A percentile compares a stretch with the other conserved stretches of the same genome.
These are phyloP conservation scores for Conticribra guillardii DNA, from an alignment of 108 stramenopile species.

Conservation along the genomic window DNA sequence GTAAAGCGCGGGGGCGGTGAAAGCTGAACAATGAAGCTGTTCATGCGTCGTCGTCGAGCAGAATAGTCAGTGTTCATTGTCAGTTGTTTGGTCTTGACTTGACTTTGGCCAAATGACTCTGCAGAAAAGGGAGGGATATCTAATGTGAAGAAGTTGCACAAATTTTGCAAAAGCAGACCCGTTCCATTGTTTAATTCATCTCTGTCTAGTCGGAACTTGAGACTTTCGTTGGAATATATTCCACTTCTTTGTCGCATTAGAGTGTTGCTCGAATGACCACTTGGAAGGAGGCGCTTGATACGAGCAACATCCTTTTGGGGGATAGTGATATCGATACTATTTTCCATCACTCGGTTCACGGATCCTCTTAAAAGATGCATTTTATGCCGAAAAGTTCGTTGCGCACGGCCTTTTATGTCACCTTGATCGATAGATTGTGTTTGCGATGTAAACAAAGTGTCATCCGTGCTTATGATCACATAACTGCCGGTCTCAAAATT, in stretches of 20 bases:
- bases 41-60: constrained; percentile 36
- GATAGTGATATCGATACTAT: constrained; percentile 50
- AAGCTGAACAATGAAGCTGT: constrained; percentile 42
- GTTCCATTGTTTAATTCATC: constrained; percentile 61
- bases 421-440: constrained; percentile 1
- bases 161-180: constrained; percentile 81
- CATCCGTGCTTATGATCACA: constrained; percentile 80
- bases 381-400: constrained; percentile 53
- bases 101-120: constrained; percentile 39
- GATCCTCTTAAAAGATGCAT: constrained; percentile 74
- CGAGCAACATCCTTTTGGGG: constrained; percentile 54
- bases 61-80: constrained; percentile 37
- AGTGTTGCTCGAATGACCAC: constrained; percentile 4
- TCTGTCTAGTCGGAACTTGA: constrained; percentile 74
- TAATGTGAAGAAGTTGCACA: constrained; percentile 58
- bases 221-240: background rate
- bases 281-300: constrained; percentile 42
- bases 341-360: constrained; percentile 43
- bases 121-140: constrained; percentile 53
- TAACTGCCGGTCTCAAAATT: constrained; percentile 54
- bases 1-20: constrained; percentile 31
- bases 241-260: background rate
- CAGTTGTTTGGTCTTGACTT: constrained; percentile 43
- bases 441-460: constrained; percentile 19
- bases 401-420: constrained; percentile 1